These are phyloP conservation scores for Alternaria tenuissima DNA, from an alignment of 2,329 filamentous ascomycete species.

Conservation along the genomic window DNA sequence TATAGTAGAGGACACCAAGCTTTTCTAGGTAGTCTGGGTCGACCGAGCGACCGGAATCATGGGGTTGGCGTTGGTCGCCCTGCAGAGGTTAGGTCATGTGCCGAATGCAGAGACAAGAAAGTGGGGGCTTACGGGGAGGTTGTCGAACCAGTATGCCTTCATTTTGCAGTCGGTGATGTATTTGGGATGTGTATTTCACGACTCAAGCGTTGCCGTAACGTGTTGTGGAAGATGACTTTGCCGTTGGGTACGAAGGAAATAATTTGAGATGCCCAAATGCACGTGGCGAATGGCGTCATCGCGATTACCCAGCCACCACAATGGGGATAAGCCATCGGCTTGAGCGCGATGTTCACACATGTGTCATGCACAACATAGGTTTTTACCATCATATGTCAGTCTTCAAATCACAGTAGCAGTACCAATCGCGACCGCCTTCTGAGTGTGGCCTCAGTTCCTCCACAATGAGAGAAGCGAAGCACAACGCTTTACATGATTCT, in stretches of 20 bases:
- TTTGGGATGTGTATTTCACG: background rate
- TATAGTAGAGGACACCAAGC: constrained; percentile 83
- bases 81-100: constrained; percentile 52
- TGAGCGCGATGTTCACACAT: background rate
- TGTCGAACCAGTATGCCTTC: constrained; percentile 77
- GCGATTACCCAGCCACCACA: constrained; percentile 32
- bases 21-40: constrained; percentile 70
- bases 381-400: background rate
- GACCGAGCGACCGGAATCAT: constrained; percentile 82
- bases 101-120: background rate
- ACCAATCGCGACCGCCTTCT: background rate
- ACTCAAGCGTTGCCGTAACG: background rate
- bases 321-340: constrained; percentile 9
- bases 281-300: constrained; percentile 41
- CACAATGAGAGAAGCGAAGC: background rate
- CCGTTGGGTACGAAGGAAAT: constrained; percentile 10
- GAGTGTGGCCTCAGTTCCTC: background rate
- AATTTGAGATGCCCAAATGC: constrained; percentile 23
- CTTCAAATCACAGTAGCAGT: background rate
- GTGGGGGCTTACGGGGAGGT: constrained; percentile 61
- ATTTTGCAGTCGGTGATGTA: constrained; percentile 52
- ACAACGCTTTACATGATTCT: background rate
- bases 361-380: background rate
- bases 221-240: constrained; percentile 5
- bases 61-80: constrained; percentile 92